Conservation (phyloP, 345 rosid species). For the Populus euphratica region DNA sequence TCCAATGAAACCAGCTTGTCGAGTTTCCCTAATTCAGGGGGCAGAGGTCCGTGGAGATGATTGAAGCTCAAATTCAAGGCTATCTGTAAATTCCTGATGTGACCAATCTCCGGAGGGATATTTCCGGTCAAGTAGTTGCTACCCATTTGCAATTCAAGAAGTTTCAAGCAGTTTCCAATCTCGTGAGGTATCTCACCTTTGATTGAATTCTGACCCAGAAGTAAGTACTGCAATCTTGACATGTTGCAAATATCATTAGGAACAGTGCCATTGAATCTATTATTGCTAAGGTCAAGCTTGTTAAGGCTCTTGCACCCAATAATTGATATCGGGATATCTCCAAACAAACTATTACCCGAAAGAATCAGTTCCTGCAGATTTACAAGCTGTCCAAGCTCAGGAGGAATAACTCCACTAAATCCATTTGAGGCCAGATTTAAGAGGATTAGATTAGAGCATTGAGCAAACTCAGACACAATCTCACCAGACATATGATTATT, state of each 20-base stretch:
- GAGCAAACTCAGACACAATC: conserved; percentile 65
- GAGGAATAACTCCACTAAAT: conserved; percentile 70
- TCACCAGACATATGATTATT: conserved; percentile 81
- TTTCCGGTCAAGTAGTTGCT: conserved; percentile 33
- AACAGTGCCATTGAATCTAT: conserved; percentile 33
- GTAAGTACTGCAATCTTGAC: conserved; percentile 35
- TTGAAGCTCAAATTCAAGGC: conserved; percentile 34
- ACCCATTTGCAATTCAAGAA: conserved; percentile 30
- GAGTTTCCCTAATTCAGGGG: conserved; percentile 34
- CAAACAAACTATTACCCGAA: conserved; percentile 68
- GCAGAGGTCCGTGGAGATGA: conserved; percentile 32
- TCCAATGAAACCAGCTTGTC: conserved; percentile 38
- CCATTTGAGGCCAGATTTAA: conserved; percentile 84
- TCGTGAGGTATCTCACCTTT: conserved; percentile 36
- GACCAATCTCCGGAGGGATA: conserved; percentile 34
- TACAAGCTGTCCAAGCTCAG: conserved; percentile 63
- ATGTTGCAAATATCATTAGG: conserved; percentile 29
- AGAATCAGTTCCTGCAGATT: conserved; percentile 91
- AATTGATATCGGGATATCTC: conserved; percentile 72
- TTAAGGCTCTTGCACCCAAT: conserved; percentile 78
- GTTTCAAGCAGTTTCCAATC: conserved; percentile 31
- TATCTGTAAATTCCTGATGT: conserved; percentile 33
- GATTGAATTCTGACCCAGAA: conserved; percentile 29
- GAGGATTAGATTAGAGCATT: conserved; percentile 79
- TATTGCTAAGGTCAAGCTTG: conserved; percentile 36